phyloP scores from a whole-genome alignment of 345 rosid species.

The Psidium guajava region DNA sequence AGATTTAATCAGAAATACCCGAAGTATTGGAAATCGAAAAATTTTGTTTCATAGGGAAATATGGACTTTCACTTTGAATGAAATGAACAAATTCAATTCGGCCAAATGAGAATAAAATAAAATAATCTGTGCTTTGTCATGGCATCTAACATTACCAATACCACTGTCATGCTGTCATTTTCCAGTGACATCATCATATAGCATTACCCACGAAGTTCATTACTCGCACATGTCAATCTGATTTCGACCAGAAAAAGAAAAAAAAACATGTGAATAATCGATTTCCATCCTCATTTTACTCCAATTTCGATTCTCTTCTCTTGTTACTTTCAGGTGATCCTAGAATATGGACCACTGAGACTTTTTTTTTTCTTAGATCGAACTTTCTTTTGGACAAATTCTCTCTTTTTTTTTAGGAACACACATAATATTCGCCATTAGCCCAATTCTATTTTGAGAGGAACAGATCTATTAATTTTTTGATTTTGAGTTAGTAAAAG shows the following conservation, averaged over 20 bases:
- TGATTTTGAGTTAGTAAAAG: too few species aligned
- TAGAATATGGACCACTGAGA: background rate
- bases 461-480: too few species aligned
- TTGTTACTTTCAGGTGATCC: background rate
- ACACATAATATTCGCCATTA: too few species aligned
- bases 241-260: background rate
- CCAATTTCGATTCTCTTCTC: background rate
- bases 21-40: too few species aligned
- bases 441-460: too few species aligned
- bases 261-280: background rate
- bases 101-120: background rate
- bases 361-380: too few species aligned
- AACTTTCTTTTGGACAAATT: too few species aligned
- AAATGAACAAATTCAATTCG: background rate
- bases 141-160: background rate
- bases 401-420: too few species aligned
- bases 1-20: background rate
- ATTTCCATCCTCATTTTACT: background rate
- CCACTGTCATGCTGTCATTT: background rate
- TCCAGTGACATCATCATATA: background rate
- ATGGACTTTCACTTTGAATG: background rate
- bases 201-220: background rate
- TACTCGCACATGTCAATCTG: background rate
- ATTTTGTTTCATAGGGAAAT: background rate
- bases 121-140: background rate